Evolutionary conservation across 2,329 filamentous ascomycete genomes (phyloP).

Genomic region (Neonectria coccinea): DNA sequence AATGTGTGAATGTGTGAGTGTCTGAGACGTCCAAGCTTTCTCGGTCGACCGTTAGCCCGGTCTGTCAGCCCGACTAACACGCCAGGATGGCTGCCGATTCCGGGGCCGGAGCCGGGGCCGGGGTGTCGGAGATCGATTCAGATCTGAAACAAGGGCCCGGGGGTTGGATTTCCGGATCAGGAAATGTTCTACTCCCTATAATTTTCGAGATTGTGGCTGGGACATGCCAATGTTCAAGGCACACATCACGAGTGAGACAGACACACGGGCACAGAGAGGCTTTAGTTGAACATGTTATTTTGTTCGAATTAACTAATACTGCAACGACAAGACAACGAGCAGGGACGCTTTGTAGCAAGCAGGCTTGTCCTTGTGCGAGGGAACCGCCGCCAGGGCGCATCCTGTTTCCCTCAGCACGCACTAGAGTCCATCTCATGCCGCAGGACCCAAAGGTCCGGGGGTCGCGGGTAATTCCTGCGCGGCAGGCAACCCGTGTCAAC

Average conservation of each 20-base stretch:
- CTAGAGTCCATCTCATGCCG: constrained; percentile 49
- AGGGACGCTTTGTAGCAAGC: constrained; percentile 52
- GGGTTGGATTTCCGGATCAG: constrained; percentile 8
- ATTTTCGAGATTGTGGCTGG: neutral
- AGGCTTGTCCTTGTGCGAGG: constrained; percentile 52
- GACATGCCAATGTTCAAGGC: neutral
- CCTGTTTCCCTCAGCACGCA: constrained; percentile 43
- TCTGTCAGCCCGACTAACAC: neutral
- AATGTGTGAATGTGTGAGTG: too few species aligned
- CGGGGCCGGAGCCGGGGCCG: constrained; percentile 4
- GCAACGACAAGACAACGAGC: constrained; percentile 55
- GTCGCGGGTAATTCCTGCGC: constrained; percentile 36
- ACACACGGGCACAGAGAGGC: neutral
- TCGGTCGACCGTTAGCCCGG: neutral
- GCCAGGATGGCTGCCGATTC: neutral
- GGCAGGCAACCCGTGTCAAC: constrained; percentile 37
- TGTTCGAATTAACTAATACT: constrained; percentile 59
- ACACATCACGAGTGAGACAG: neutral
- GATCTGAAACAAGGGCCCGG: constrained; percentile 24
- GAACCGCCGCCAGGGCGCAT: constrained; percentile 48
- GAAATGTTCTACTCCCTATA: constrained; percentile 13
- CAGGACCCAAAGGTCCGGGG: constrained; percentile 36
- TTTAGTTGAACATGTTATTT: constrained; percentile 41
- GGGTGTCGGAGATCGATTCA: constrained; percentile 21
- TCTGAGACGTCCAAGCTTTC: neutral